phyloP scores from a whole-genome alignment of 208 protist genomes.

The Leishmania martiniquensis region DNA sequence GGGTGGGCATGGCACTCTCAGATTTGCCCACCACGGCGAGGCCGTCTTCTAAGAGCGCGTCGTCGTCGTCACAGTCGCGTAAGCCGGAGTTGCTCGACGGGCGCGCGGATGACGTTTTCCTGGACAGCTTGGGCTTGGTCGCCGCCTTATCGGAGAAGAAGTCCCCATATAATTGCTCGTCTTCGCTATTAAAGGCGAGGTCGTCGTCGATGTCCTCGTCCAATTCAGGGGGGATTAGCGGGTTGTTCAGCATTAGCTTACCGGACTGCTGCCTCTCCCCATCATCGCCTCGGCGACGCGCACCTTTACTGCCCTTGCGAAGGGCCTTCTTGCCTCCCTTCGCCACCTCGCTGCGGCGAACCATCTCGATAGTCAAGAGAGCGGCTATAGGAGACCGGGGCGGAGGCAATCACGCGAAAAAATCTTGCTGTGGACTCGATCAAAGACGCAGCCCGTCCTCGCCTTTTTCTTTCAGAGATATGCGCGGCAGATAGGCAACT shows the following conservation, averaged over 20 bases:
- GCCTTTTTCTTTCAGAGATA: not conserved
- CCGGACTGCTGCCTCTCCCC: constrained; percentile 59
- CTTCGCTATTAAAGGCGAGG: constrained; percentile 91
- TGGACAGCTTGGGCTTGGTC: constrained; percentile 26
- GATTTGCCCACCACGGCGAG: constrained; percentile 56
- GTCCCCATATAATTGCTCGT: constrained; percentile 86
- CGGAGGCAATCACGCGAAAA: not conserved
- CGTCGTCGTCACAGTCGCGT: constrained; percentile 42
- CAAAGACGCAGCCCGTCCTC: not conserved
- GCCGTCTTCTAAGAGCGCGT: constrained; percentile 43
- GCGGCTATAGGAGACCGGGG: not conserved
- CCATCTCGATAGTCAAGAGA: not conserved
- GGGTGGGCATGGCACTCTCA: constrained; percentile 12
- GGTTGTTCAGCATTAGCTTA: constrained; percentile 78
- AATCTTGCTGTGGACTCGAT: not conserved
- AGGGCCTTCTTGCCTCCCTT: constrained; percentile 12
- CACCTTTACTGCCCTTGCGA: constrained; percentile 10
- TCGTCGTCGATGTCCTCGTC: constrained; percentile 94
- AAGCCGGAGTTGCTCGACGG: not conserved
- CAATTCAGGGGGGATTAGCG: constrained; percentile 80
- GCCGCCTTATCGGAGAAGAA: constrained; percentile 57
- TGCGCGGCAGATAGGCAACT: not conserved
- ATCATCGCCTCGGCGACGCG: constrained; percentile 20
- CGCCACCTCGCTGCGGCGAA: constrained; percentile 14
- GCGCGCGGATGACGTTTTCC: constrained; percentile 29